Base-by-base conservation (phyloP, 2,329 filamentous ascomycete genomes). In the Chaetomiaceae sp. region DNA sequence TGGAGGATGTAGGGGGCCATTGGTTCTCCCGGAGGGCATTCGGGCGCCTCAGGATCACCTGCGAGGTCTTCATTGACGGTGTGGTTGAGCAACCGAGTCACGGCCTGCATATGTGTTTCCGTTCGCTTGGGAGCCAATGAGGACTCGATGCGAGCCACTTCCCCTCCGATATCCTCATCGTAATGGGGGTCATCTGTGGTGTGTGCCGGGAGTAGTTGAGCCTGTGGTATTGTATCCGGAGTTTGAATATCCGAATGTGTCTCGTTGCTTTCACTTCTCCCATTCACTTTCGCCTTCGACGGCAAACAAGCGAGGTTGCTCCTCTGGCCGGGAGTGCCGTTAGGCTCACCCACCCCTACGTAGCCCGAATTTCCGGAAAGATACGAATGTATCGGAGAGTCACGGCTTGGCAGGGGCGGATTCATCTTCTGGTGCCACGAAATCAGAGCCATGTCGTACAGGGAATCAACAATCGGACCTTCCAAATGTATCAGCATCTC, bases 401-500 rank as follows among this genome's bases (percentile, higher is more conserved):
- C 66, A 14, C 78, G 67, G 48, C 73, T 78, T 4, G 84, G 84
- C 6, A 87, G 65, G 0, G 80, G 74, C 2, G 85, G 83, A 0
- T 82, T 70, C 0, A 89, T 64, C 1, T 71, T 69, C 55, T 82
- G 83, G 58, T 85, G 75, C 87, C 87, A 92, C 0, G 84, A 86
- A 7, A 90, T 75, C 34, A 90, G 66, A 0, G 85, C 85, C 58
- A 84, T 84, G 58, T 92, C 88, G 64, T 89, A 90, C 21, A 91
- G 68, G 1, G 82, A 81, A 61, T 90, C 85, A 0, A 91, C 87
- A 53, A 91, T 87, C 0, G 86, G 81, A 0, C 88, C 88, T 69
- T 91, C 86, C 0, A 90, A 65, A 51, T 89, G 86, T 2, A 80
- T 75, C 79, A 89, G 84, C 87, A 92, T 90, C 67, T 92, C 88